Conservation (phyloP, 257 asterid species). For the Oldenlandia corymbosa region DNA sequence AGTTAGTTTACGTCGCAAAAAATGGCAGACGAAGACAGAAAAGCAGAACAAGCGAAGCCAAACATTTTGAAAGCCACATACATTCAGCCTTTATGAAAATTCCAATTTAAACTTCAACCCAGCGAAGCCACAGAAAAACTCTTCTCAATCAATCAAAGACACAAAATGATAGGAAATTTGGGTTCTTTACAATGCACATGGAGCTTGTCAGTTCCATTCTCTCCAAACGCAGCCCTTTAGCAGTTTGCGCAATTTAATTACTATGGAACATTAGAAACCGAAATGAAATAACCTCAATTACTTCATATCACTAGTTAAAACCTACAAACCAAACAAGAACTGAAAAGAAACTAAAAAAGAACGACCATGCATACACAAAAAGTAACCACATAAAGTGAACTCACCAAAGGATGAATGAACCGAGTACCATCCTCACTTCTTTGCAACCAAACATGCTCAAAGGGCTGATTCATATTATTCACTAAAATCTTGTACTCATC, state of each 20-base stretch:
- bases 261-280: too few relatives aligned
- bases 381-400: slow-evolving; percentile 19
- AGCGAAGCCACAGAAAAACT: too few relatives aligned
- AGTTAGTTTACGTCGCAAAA: too few relatives aligned
- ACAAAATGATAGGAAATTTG: neutral
- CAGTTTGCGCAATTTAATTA: too few relatives aligned
- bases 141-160: too few relatives aligned
- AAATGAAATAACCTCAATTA: too few relatives aligned
- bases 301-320: too few relatives aligned
- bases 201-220: neutral
- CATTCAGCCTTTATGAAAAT: neutral
- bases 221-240: too few relatives aligned
- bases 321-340: neutral
- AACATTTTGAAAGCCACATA: too few relatives aligned
- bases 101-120: neutral
- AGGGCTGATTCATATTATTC: slow-evolving; percentile 71
- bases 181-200: neutral
- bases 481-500: slow-evolving; percentile 80
- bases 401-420: slow-evolving; percentile 70
- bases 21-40: neutral
- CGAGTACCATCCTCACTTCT: slow-evolving; percentile 66
- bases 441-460: slow-evolving; percentile 89
- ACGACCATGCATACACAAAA: neutral
- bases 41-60: too few relatives aligned
- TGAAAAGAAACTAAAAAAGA: neutral